These are phyloP conservation scores for Termitomyces sp. DNA, from an alignment of 768 basidiomycete genomes.

Conservation along the genomic window DNA sequence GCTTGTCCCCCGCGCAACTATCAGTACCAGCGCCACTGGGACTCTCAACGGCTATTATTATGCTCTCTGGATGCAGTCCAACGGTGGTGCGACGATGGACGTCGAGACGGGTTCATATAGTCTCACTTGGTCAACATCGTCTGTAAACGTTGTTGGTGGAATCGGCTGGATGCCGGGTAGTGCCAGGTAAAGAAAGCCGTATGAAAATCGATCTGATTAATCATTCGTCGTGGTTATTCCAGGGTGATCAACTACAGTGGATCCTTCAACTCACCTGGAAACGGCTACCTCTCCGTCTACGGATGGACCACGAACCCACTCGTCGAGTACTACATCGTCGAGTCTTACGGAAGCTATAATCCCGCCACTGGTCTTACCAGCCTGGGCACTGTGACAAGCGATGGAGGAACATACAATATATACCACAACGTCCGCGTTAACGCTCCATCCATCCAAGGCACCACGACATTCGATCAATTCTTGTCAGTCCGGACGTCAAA, in stretches of 20 bases:
- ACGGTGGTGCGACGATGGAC: neutral
- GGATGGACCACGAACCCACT: neutral
- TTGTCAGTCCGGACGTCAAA: neutral
- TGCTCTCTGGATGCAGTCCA: neutral
- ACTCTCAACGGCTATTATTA: neutral
- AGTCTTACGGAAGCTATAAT: neutral
- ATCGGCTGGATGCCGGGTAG: conserved; percentile 1
- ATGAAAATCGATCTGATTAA: too few relatives aligned
- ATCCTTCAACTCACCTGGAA: neutral
- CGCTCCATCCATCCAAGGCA: neutral
- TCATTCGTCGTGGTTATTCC: neutral
- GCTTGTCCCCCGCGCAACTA: neutral
- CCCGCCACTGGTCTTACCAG: neutral
- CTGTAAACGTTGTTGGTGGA: neutral
- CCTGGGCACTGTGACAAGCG: neutral
- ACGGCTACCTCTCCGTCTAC: neutral
- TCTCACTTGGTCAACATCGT: neutral
- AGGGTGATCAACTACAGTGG: conserved; percentile 1
- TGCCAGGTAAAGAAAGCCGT: neutral
- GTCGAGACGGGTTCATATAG: neutral
- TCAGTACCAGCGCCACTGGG: neutral
- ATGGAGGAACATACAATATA: neutral
- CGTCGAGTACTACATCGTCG: neutral
- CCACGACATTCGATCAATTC: neutral
- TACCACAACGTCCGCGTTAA: neutral